Base-by-base conservation (phyloP, 78 protist genomes). In the Dictyostelium firmibasis region DNA sequence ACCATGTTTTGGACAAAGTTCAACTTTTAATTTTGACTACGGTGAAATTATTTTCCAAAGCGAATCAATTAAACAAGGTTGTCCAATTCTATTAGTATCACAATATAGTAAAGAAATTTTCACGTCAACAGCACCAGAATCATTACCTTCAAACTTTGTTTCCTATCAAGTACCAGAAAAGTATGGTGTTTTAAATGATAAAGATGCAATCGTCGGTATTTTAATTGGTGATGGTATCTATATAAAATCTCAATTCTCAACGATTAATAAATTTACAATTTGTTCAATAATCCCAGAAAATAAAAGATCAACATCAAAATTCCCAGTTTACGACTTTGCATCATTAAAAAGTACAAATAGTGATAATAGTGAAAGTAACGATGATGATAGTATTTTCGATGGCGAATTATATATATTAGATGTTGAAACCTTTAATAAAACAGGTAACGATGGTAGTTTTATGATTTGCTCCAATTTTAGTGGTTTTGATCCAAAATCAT, bases 311-410 rank as follows among this genome's bases (percentile, higher is more conserved):
- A 62, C 20, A 0, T 38, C 57, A 81, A 62, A 64, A 36, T 83
- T 36, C 35, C 88, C 88, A 29, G 25, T 38, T 36, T 83, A 64
- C 35, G 88, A 83, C n/a, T 83, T 83, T 83, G 77, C 78, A n/a
- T 13, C 77, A 62, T 62, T 67, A 14, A 31, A 3, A 33, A 72
- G 14, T 4, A 38, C 43, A 38, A 38, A 4, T 72, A 33, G 10
- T 72, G 9, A 33, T 16, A 20, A 72, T 70, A 4, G 4, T 53
- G 64, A 53, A 4, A 33, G 16, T 72, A 33, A 31, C 33, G 9
- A 33, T 16, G 29, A 3, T 20, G 38, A 70, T 29, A 31, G 16
- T 16, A 16, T 33, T 70, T 11, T 27, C 2, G 75, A 64, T 27
- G 35, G 31, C 11, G 75, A 72, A 33, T 33, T 72, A 33, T 13